Evolutionary conservation across 2,329 filamentous ascomycete genomes (phyloP), one percentile per base, ranked within the genome.

Genomic region (Venturia pyrina): DNA sequence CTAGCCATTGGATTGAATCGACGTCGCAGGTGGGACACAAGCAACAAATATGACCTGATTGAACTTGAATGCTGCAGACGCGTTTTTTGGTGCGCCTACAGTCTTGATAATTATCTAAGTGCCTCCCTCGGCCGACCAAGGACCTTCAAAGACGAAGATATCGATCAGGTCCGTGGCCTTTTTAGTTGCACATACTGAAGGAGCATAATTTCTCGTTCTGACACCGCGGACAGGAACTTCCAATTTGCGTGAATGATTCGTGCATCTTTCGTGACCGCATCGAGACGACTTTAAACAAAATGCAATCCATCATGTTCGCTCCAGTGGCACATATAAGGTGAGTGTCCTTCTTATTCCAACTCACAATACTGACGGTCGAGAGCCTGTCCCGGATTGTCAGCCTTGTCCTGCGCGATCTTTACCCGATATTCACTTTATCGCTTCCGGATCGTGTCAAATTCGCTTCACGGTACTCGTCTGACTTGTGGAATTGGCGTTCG

Each of bases 401-500:
- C 63, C 72, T 73, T 10, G 77, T 81, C 10, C 72, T 81, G 7
- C 76, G 75, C 34, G 79, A 81, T 66, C 71, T 82, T 0, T 81
- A 82, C 67, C 70, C 74, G 7, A 75, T 80, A 65, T 71, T 75
- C 0, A 73, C 75, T 2, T 74, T 74, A 0, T 73, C 71, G 10
- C 69, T 73, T 41, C 61, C 72, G 5, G 69, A 70, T 4, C 75
- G 76, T 48, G 69, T 76, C 40, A 71, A 74, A 70, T 69, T 80
- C 10, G 76, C 79, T 0, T 70, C 73, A 4, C 78, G 78, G 65
- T 77, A 81, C 66, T 78, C 76, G 6, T 68, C 71, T 5, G 77
- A 80, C 17, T 73, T 83, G 1, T 71, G 73, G 15, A 70, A 75
- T 6, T 84, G 82, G 82, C 77, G 79, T n/a, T 70, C 72, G 19